A percentile compares a stretch with the other conserved stretches of the same genome.
These are phyloP conservation scores for Saccharum officinarum DNA, from an alignment of 176 grass and related monocot genomes.

Conservation along the genomic window DNA sequence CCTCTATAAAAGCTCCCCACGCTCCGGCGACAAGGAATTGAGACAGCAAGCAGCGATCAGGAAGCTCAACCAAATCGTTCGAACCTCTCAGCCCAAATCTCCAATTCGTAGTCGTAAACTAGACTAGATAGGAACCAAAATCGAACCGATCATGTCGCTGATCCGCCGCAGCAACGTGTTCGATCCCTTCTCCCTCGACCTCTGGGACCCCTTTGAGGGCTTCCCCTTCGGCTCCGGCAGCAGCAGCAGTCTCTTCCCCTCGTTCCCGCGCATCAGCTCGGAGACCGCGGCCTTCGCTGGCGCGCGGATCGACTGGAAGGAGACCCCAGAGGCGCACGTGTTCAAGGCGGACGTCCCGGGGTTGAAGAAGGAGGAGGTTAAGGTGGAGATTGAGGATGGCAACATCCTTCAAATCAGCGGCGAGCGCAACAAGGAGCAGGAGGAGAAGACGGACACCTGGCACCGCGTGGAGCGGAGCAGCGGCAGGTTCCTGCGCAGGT, in stretches of 20 bases:
- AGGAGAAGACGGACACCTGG: slow-evolving; percentile 51
- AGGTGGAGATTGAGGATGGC: neutral
- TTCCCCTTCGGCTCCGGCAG: slow-evolving; percentile 46
- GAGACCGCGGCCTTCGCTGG: slow-evolving; percentile 40
- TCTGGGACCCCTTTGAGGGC: slow-evolving; percentile 54
- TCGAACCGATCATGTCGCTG: slow-evolving; percentile 41
- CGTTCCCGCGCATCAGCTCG: slow-evolving; percentile 16
- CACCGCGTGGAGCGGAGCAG: slow-evolving; percentile 64
- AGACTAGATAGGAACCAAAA: neutral
- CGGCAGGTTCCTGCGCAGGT: slow-evolving; percentile 59
- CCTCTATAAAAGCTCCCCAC: neutral
- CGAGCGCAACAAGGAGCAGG: slow-evolving; percentile 54
- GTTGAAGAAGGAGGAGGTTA: slow-evolving; percentile 63
- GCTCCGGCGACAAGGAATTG: neutral
- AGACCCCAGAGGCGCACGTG: slow-evolving; percentile 57
- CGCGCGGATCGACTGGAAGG: slow-evolving; percentile 60
- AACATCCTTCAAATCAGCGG: slow-evolving; percentile 60
- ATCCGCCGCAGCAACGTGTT: slow-evolving; percentile 60
- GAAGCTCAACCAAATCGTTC: neutral
- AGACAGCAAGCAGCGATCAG: neutral
- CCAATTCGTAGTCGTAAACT: neutral
- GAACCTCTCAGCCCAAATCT: neutral
- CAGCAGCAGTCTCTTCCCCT: neutral
- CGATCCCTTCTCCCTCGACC: slow-evolving; percentile 72
- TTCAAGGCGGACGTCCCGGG: slow-evolving; percentile 66